These are phyloP conservation scores for Podaxis sp. DNA, from an alignment of 768 basidiomycete genomes.

Conservation along the genomic window DNA sequence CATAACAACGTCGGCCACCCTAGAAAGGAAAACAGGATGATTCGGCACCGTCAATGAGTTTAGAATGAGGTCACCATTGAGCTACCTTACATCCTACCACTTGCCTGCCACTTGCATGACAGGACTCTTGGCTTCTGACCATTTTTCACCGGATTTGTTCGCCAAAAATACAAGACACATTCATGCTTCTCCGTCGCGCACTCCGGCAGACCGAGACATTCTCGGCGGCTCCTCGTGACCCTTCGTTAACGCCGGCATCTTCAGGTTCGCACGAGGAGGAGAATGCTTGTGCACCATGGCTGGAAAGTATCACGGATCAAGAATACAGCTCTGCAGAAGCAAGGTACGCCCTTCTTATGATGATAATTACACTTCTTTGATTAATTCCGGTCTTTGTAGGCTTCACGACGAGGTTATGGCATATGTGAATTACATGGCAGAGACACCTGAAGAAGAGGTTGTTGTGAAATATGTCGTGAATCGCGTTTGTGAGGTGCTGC, in stretches of 20 bases:
- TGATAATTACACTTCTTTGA: neutral
- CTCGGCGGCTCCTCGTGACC: neutral
- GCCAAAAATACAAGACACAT: too few relatives aligned
- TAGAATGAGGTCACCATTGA: too few relatives aligned
- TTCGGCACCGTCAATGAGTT: too few relatives aligned
- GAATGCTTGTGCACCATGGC: neutral
- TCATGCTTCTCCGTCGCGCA: too few relatives aligned
- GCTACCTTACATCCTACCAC: too few relatives aligned
- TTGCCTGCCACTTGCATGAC: too few relatives aligned
- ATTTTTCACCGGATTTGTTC: too few relatives aligned
- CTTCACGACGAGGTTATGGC: constrained; percentile 65
- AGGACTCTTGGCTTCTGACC: too few relatives aligned
- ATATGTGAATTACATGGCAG: constrained; percentile 51
- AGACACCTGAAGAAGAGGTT: constrained; percentile 49
- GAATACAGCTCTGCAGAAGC: neutral
- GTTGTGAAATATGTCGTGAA: constrained; percentile 45
- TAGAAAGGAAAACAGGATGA: too few relatives aligned
- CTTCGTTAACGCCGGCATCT: neutral
- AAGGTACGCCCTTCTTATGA: neutral
- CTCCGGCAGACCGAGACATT: neutral
- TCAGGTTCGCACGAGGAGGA: neutral
- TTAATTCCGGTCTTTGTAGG: constrained; percentile 30
- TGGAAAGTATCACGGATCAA: neutral
- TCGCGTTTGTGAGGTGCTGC: constrained; percentile 43
- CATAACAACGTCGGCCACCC: too few relatives aligned